These are phyloP conservation scores for Chytriomyces confervae DNA, from an alignment of 192 early-diverging fungal genomes.

Conservation along the genomic window DNA sequence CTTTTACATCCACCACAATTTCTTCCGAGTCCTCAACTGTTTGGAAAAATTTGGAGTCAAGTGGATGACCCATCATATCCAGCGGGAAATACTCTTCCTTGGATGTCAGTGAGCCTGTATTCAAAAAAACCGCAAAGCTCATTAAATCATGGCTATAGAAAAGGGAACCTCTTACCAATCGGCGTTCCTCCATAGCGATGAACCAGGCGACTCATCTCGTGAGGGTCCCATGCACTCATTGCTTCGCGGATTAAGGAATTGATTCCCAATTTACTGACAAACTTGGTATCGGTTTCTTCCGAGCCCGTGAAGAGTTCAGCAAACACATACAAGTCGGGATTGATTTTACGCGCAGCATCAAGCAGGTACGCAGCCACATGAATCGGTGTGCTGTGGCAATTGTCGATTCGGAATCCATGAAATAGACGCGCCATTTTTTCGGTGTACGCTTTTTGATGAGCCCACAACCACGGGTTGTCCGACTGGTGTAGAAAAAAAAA, in stretches of 20 bases:
- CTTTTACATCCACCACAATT: constrained; percentile 74
- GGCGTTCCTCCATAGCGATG: constrained; percentile 93
- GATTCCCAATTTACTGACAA: constrained; percentile 92
- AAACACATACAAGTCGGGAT: constrained; percentile 93
- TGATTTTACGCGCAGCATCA: constrained; percentile 81
- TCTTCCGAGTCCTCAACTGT: constrained; percentile 48
- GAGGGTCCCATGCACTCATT: constrained; percentile 95
- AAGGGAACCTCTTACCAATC: constrained; percentile 63
- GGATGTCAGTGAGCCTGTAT: constrained; percentile 62
- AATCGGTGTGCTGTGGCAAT: constrained; percentile 98
- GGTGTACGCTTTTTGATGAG: constrained; percentile 90
- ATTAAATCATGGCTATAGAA: background rate
- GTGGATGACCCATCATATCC: constrained; percentile 71
- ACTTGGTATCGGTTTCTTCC: constrained; percentile 90
- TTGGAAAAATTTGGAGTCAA: constrained; percentile 41
- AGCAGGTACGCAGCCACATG: constrained; percentile 92
- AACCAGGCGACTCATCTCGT: constrained; percentile 86
- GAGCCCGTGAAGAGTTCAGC: constrained; percentile 99
- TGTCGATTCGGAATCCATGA: constrained; percentile 98
- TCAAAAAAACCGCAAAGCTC: background rate
- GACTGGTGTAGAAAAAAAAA: constrained; percentile 44
- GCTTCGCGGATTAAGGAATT: constrained; percentile 97
- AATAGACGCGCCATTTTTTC: constrained; percentile 85
- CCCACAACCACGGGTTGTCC: constrained; percentile 96
- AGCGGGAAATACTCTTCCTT: constrained; percentile 63